These are phyloP conservation scores for Kwoniella heveanensis DNA, from an alignment of 768 basidiomycete genomes.

Conservation along the genomic window DNA sequence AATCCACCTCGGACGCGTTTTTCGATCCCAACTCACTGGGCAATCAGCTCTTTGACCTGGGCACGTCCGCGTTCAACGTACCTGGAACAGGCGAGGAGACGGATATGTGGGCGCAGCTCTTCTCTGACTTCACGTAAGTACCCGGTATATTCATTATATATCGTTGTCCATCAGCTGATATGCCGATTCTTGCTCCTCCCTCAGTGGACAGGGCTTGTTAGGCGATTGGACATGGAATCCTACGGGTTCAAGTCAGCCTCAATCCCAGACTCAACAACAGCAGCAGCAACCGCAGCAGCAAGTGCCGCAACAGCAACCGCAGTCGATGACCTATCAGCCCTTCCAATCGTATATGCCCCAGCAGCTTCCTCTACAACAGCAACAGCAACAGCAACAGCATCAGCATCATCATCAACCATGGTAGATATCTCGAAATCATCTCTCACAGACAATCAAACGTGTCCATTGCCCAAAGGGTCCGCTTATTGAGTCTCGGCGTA, in stretches of 20 bases:
- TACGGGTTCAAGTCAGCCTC: not conserved
- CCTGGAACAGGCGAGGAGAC: constrained; percentile 18
- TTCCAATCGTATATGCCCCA: constrained; percentile 3
- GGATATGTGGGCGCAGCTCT: constrained; percentile 37
- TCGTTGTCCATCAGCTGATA: not conserved
- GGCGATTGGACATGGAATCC: constrained; percentile 17
- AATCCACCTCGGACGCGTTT: not conserved
- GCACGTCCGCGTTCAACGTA: constrained; percentile 8
- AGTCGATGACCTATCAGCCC: not conserved
- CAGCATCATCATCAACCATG: not conserved
- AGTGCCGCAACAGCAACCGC: not conserved
- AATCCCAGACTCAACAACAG: not conserved
- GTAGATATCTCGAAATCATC: not conserved
- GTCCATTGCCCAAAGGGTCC: no score
- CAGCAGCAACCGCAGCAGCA: constrained; percentile 1
- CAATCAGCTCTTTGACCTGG: constrained; percentile 19
- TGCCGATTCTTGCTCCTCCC: not conserved
- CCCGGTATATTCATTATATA: not conserved
- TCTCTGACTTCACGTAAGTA: constrained; percentile 31
- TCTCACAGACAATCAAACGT: no score
- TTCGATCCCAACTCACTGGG: constrained; percentile 4
- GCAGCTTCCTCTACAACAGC: not conserved
- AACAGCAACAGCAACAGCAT: not conserved
- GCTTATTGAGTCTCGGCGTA: no score
- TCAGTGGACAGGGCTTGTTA: constrained; percentile 14